Percentiles rank a stretch among this genome's conserved stretches.
These are phyloP conservation scores for Gardenia jasminoides DNA, from an alignment of 257 asterid genomes.

Conservation along the genomic window DNA sequence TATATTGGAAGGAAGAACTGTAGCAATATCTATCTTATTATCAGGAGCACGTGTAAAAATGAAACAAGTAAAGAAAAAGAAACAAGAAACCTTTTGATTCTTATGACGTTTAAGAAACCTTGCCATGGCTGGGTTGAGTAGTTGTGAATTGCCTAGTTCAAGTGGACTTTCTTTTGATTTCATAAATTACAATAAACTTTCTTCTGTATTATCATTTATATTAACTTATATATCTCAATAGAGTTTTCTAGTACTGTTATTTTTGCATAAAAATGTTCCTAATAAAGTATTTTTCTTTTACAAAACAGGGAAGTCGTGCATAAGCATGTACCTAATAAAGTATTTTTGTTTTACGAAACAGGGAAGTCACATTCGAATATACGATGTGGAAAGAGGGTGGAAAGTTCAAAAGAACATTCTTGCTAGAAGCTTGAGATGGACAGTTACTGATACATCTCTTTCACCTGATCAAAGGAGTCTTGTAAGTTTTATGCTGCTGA, in stretches of 20 bases:
- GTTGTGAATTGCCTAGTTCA: neutral
- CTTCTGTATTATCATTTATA: neutral
- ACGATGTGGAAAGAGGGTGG: constrained; percentile 84
- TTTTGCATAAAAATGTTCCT: neutral
- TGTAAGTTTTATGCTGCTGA: constrained; percentile 43
- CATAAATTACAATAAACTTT: neutral
- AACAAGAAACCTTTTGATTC: neutral
- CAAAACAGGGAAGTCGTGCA: too few species aligned
- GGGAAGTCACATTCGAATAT: constrained; percentile 88
- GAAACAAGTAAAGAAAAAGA: neutral
- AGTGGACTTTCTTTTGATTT: neutral
- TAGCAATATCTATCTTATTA: neutral
- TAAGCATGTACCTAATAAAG: neutral
- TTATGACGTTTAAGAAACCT: neutral
- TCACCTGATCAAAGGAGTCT: constrained; percentile 45
- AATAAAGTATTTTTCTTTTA: constrained; percentile 38
- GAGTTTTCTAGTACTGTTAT: neutral
- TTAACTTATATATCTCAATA: neutral
- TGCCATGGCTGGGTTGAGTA: neutral
- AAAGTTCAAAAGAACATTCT: constrained; percentile 72
- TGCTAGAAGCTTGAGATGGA: constrained; percentile 87
- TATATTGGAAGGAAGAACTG: neutral
- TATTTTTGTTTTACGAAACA: constrained; percentile 23
- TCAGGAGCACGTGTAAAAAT: neutral
- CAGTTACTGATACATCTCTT: constrained; percentile 75